phyloP scores from a whole-genome alignment of 768 basidiomycete species.

The Astraeus odoratus region DNA sequence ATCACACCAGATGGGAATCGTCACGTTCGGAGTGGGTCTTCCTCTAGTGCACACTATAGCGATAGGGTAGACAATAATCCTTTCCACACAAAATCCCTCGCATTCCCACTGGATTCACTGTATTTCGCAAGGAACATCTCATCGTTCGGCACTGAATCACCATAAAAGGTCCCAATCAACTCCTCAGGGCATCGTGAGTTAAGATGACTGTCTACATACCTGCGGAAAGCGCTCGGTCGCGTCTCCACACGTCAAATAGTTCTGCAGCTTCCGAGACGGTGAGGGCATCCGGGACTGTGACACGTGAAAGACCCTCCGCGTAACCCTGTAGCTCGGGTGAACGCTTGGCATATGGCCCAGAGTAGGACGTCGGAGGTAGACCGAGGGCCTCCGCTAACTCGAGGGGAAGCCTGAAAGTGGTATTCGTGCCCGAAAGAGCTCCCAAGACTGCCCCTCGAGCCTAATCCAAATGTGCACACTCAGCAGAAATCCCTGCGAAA shows the following conservation, averaged over 20 bases:
- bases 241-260: constrained; percentile 72
- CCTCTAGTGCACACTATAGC: too few species aligned
- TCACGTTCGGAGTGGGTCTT: too few species aligned
- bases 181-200: neutral
- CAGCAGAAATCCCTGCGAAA: neutral
- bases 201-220: constrained; percentile 28
- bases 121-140: constrained; percentile 76
- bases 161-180: neutral
- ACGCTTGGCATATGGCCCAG: constrained; percentile 52
- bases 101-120: constrained; percentile 70
- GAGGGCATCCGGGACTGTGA: constrained; percentile 52
- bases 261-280: constrained; percentile 62
- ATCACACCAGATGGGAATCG: too few species aligned
- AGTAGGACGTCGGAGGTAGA: constrained; percentile 34
- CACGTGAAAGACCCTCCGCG: constrained; percentile 44
- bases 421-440: constrained; percentile 57
- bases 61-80: constrained; percentile 39
- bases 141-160: constrained; percentile 40
- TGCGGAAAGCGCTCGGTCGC: constrained; percentile 47
- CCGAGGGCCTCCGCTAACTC: constrained; percentile 61
- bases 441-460: constrained; percentile 65
- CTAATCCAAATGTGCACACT: constrained; percentile 34
- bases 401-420: constrained; percentile 48
- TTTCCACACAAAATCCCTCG: constrained; percentile 70
- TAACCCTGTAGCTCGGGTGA: constrained; percentile 44